These are phyloP conservation scores for Hemileia vastatrix DNA, from an alignment of 1,284 basidiomycete species.

Conservation along the genomic window DNA sequence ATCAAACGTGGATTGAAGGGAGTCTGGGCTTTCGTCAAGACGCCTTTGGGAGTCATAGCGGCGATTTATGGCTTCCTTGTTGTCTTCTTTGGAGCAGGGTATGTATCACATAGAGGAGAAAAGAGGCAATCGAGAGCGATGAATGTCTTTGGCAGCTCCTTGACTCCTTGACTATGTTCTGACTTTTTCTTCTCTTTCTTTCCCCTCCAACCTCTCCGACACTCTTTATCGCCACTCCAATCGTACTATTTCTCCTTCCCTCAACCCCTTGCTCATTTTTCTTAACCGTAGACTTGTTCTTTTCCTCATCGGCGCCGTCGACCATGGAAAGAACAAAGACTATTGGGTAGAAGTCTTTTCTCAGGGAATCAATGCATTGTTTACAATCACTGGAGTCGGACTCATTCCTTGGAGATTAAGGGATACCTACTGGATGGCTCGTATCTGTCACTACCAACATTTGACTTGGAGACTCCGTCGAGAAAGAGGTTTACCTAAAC, in stretches of 20 bases:
- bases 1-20: conserved; percentile 57
- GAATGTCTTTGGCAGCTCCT: neutral
- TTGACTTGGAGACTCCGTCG: conserved; percentile 53
- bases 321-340: conserved; percentile 1
- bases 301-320: no score
- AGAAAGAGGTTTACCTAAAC: conserved; percentile 56
- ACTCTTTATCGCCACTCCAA: conserved; percentile 58
- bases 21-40: conserved; percentile 73
- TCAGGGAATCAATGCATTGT: conserved; percentile 67
- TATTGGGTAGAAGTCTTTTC: conserved; percentile 64
- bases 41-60: conserved; percentile 57
- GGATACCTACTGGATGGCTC: conserved; percentile 64
- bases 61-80: conserved; percentile 67
- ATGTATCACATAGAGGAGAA: no score
- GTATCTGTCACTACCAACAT: conserved; percentile 63
- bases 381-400: conserved; percentile 59
- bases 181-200: neutral
- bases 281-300: no score
- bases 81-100: conserved; percentile 27
- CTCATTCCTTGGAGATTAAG: conserved; percentile 60
- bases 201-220: neutral
- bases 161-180: neutral
- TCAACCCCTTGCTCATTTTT: conserved; percentile 59
- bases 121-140: no score
- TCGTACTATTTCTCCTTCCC: conserved; percentile 65